A percentile compares a stretch with the other conserved stretches of the same genome.
These are phyloP conservation scores for Wickerhamomyces ciferrii DNA, from an alignment of 805 yeast species.

Conservation along the genomic window DNA sequence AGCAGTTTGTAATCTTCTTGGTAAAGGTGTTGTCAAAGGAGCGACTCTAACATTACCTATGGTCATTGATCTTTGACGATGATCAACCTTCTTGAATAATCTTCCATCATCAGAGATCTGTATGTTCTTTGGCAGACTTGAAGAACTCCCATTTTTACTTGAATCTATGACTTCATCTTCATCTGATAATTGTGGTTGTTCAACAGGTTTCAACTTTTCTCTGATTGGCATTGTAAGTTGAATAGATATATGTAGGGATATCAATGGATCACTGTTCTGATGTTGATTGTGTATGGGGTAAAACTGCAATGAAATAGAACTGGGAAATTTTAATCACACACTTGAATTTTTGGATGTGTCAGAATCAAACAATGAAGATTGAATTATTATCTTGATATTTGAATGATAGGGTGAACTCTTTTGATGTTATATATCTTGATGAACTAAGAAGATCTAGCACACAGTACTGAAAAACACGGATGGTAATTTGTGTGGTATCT, in stretches of 20 bases:
- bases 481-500: too few species aligned
- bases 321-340: not conserved
- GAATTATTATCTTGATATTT: too few species aligned
- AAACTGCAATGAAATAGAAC: not conserved
- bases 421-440: too few species aligned
- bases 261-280: too few species aligned
- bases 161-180: not conserved
- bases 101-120: not conserved
- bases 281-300: not conserved
- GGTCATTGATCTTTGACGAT: conserved; percentile 29
- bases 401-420: too few species aligned
- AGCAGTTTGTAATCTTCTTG: conserved; percentile 58
- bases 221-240: not conserved
- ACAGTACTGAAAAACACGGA: too few species aligned
- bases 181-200: not conserved
- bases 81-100: not conserved
- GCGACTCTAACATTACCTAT: conserved; percentile 29
- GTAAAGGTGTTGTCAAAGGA: conserved; percentile 50
- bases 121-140: not conserved
- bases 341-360: not conserved
- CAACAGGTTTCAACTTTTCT: not conserved
- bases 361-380: not conserved
- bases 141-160: not conserved
- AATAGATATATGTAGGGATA: too few species aligned
- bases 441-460: too few species aligned